A percentile compares a stretch with the other conserved stretches of the same genome.
These are phyloP conservation scores for Jaltomata sinuosa DNA, from an alignment of 257 asterid species.

Conservation along the genomic window DNA sequence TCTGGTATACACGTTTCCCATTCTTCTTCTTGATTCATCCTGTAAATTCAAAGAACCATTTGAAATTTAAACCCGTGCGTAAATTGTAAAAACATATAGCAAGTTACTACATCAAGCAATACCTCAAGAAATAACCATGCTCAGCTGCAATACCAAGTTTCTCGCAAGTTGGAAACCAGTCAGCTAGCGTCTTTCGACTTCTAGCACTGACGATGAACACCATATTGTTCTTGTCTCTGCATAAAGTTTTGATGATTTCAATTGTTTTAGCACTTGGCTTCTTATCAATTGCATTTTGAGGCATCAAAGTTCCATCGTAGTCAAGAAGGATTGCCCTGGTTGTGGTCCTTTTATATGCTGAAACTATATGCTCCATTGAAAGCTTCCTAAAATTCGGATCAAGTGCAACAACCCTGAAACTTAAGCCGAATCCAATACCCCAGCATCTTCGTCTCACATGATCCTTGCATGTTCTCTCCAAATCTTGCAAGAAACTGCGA, in stretches of 20 bases:
- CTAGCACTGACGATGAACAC: constrained; percentile 66
- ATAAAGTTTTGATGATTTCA: constrained; percentile 48
- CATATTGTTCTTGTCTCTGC: constrained; percentile 63
- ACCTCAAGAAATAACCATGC: constrained; percentile 79
- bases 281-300: constrained; percentile 72
- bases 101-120: background rate
- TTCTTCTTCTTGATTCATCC: constrained; percentile 58
- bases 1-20: constrained; percentile 71
- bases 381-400: constrained; percentile 79
- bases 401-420: constrained; percentile 78
- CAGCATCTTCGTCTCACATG: constrained; percentile 70
- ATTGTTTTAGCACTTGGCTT: constrained; percentile 65
- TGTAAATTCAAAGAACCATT: constrained; percentile 1
- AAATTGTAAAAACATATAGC: background rate
- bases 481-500: constrained; percentile 75
- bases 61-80: background rate
- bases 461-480: constrained; percentile 78
- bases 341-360: constrained; percentile 67
- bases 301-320: constrained; percentile 88
- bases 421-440: constrained; percentile 88
- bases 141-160: constrained; percentile 85
- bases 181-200: constrained; percentile 36
- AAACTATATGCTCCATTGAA: constrained; percentile 78
- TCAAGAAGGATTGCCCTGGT: constrained; percentile 67
- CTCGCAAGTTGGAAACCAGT: constrained; percentile 72